A percentile compares a stretch with the other conserved stretches of the same genome.
These are phyloP conservation scores for Podila horticola DNA, from an alignment of 192 early-diverging fungal species.

Conservation along the genomic window DNA sequence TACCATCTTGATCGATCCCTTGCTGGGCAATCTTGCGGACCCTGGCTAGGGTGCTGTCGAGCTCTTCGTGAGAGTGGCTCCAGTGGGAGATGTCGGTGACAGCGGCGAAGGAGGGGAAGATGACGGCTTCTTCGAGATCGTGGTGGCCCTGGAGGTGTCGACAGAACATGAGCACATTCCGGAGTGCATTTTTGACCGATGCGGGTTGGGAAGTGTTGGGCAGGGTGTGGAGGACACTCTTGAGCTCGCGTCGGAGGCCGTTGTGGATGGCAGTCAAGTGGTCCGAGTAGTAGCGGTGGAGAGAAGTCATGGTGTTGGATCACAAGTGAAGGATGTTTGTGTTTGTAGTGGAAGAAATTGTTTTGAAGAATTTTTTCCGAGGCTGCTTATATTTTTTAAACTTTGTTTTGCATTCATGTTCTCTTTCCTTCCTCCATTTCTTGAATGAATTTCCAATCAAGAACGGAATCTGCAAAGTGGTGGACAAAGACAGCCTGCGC, in stretches of 20 bases:
- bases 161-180: constrained; percentile 29
- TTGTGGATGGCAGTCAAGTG: constrained; percentile 43
- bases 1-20: constrained; percentile 37
- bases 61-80: constrained; percentile 36
- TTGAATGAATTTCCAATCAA: background rate
- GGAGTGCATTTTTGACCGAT: constrained; percentile 15
- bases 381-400: background rate
- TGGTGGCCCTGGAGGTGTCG: constrained; percentile 43
- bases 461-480: background rate
- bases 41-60: constrained; percentile 27
- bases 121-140: constrained; percentile 40
- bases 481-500: background rate
- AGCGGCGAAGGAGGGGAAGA: constrained; percentile 38
- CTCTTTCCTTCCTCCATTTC: background rate
- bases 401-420: background rate
- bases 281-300: constrained; percentile 45
- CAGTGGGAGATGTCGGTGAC: constrained; percentile 46
- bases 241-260: constrained; percentile 32
- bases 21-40: constrained; percentile 39
- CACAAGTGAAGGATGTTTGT: background rate
- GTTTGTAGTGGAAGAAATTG: background rate
- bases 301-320: constrained; percentile 19
- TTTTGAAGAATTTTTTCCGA: background rate
- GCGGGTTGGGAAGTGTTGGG: constrained; percentile 27
- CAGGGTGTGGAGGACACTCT: constrained; percentile 18